Evolutionary conservation across 2,329 filamentous ascomycete species (phyloP).

Genomic region (Gaeumannomyces sp.): DNA sequence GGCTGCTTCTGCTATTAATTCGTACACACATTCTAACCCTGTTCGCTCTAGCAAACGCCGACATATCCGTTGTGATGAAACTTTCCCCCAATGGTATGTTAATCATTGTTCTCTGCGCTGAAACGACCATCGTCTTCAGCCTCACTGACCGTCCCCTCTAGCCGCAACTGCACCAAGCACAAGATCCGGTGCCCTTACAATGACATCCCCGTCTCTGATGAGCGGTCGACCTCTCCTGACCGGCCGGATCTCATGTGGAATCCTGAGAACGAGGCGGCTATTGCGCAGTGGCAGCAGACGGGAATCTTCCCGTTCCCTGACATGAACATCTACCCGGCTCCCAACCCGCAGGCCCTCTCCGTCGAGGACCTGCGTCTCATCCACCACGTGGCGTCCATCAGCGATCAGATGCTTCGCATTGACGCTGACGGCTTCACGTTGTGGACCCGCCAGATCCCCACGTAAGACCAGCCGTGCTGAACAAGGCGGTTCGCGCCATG

Average conservation of each 20-base stretch:
- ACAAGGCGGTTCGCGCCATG: slow-evolving; percentile 14
- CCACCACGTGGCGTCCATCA: slow-evolving; percentile 82
- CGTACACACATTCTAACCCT: too few relatives aligned
- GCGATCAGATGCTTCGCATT: slow-evolving; percentile 70
- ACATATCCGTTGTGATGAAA: slow-evolving; percentile 97
- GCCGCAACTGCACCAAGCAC: slow-evolving; percentile 98
- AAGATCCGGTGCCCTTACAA: slow-evolving; percentile 98
- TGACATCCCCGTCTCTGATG: slow-evolving; percentile 67
- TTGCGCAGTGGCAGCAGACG: slow-evolving; percentile 77
- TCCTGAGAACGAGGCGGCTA: slow-evolving; percentile 72
- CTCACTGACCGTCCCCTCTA: slow-evolving; percentile 31
- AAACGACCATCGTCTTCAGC: not conserved
- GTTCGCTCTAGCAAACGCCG: slow-evolving; percentile 65
- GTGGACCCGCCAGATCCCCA: slow-evolving; percentile 89
- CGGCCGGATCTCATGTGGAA: slow-evolving; percentile 76
- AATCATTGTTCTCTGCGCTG: not conserved
- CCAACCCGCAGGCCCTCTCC: slow-evolving; percentile 65
- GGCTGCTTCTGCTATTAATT: too few relatives aligned
- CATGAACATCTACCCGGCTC: slow-evolving; percentile 68
- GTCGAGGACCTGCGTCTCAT: slow-evolving; percentile 80
- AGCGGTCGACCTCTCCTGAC: slow-evolving; percentile 53
- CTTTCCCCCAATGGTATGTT: slow-evolving; percentile 88
- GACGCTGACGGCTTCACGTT: slow-evolving; percentile 79
- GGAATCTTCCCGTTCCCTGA: slow-evolving; percentile 81
- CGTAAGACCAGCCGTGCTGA: slow-evolving; percentile 48